Conservation (phyloP, 176 grass and related monocot genomes). For the Lolium perenne region DNA sequence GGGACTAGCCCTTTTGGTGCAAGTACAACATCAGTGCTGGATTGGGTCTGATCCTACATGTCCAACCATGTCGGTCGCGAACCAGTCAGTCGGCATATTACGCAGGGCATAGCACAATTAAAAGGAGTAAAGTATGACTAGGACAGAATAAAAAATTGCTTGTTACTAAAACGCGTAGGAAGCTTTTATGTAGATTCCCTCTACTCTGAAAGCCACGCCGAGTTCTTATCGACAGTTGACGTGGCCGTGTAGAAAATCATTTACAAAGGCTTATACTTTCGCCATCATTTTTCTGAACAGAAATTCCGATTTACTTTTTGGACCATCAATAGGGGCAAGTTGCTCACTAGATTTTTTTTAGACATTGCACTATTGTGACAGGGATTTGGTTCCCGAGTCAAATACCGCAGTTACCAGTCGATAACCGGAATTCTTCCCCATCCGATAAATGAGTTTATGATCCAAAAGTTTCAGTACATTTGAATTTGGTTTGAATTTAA, state of each 20-base stretch:
- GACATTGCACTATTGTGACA: neutral
- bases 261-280: neutral
- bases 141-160: neutral
- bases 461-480: too few relatives aligned
- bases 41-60: conserved; percentile 2
- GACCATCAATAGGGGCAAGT: neutral
- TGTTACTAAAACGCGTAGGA: neutral
- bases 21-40: conserved; percentile 21
- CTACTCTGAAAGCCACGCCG: neutral
- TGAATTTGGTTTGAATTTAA: too few relatives aligned
- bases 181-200: conserved; percentile 20
- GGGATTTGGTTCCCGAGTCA: too few relatives aligned
- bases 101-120: neutral
- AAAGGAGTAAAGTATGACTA: conserved; percentile 39
- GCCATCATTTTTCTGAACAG: neutral
- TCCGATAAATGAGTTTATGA: too few relatives aligned
- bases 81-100: neutral
- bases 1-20: conserved; percentile 24
- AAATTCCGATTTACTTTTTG: neutral
- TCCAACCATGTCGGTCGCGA: conserved; percentile 15
- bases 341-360: neutral
- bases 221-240: neutral
- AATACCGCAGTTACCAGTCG: too few relatives aligned
- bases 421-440: too few relatives aligned
- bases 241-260: neutral